Evolutionary conservation across 345 rosid genomes (phyloP).

Genomic region (Reutealis trisperma): DNA sequence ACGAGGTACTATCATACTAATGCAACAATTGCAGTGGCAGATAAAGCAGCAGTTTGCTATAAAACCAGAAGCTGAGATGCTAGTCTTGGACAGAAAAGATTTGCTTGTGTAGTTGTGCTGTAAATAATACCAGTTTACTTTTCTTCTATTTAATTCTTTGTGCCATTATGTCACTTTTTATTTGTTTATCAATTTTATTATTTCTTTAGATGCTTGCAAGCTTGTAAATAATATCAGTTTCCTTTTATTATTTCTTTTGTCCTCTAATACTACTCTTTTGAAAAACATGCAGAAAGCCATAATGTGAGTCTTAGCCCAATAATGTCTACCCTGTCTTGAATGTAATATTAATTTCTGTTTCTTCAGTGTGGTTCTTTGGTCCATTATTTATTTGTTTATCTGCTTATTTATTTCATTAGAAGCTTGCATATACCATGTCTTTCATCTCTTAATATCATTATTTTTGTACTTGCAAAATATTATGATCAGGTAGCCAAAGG

Average conservation of each 20-base stretch:
- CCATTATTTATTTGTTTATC: neutral
- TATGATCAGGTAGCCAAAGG: neutral
- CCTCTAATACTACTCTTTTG: neutral
- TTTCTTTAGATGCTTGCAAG: neutral
- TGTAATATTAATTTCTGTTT: neutral
- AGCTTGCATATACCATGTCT: neutral
- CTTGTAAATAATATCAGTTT: no score
- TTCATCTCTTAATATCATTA: neutral
- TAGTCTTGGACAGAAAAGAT: neutral
- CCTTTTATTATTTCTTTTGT: no score
- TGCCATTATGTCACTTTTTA: neutral
- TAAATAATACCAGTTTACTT: neutral
- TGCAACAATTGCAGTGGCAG: neutral
- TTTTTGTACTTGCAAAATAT: neutral
- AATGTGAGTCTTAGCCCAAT: neutral
- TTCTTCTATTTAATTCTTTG: neutral
- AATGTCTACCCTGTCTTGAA: neutral
- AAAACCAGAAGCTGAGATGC: neutral
- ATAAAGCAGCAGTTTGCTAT: neutral
- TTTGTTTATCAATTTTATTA: neutral
- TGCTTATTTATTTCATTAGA: neutral
- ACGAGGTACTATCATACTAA: neutral
- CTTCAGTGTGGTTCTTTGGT: neutral
- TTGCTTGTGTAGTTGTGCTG: neutral
- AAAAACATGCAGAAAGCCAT: neutral